Evolutionary conservation across 2,329 filamentous ascomycete genomes (phyloP).

Genomic region (Xylaria sp.): DNA sequence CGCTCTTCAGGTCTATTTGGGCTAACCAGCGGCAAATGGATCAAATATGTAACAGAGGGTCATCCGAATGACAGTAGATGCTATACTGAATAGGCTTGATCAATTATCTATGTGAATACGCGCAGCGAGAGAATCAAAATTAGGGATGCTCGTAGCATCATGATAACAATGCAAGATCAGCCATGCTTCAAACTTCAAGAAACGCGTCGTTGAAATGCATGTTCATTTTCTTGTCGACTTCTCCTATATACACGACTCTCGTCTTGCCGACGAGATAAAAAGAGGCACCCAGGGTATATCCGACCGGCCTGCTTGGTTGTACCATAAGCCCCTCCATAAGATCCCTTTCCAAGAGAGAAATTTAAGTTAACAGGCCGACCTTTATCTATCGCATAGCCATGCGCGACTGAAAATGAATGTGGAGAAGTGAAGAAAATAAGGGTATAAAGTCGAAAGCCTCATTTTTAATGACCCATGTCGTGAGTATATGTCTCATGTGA

Average conservation of each 20-base stretch:
- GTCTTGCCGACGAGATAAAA: not conserved
- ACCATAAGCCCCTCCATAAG: constrained; percentile 8
- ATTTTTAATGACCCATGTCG: constrained; percentile 15
- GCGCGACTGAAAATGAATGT: constrained; percentile 33
- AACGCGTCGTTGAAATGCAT: not conserved
- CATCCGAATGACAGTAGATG: not conserved
- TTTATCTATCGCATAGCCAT: constrained; percentile 35
- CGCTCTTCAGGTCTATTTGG: not conserved
- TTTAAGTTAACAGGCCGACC: constrained; percentile 20
- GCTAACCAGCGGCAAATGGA: constrained; percentile 5
- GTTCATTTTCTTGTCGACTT: not conserved
- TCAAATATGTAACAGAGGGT: not conserved
- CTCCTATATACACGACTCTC: constrained; percentile 34
- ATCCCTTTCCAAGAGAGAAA: constrained; percentile 9
- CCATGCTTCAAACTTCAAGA: not conserved
- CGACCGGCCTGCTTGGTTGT: constrained; percentile 29
- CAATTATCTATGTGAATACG: not conserved
- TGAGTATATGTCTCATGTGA: not conserved
- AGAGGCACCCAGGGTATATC: constrained; percentile 33
- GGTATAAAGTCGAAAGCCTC: constrained; percentile 10
- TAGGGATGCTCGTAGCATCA: not conserved
- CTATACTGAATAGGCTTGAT: not conserved
- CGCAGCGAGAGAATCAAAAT: too few species aligned
- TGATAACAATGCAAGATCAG: not conserved
- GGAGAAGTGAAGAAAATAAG: constrained; percentile 32